Evolutionary conservation across 2,329 filamentous ascomycete genomes (phyloP), one percentile per base, ranked within the genome.

Genomic region (Sporothrix brasiliensis): DNA sequence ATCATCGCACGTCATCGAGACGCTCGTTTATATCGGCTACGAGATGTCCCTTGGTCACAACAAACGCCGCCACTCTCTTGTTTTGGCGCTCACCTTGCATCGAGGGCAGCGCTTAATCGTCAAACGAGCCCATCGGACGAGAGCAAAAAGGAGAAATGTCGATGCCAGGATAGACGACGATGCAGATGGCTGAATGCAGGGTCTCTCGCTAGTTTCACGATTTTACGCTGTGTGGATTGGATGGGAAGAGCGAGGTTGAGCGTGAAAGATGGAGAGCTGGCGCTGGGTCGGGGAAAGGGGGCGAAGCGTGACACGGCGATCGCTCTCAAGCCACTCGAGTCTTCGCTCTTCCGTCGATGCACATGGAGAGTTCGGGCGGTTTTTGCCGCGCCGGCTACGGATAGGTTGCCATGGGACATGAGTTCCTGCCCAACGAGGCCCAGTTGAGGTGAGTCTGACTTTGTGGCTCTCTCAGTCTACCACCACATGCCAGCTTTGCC

Each of bases 351-450:
- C 7, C 5, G 39, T 24, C 60, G 4, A 16, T 49, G 21, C 21
- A 41, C 24, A 24, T 24, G 34, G 34, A 39, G 10, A 24, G 39
- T 3, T 44, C 19, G n/a, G 16, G 63, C 47, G 47, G 27, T 27
- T 50, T 34, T 66, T 66, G 63, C 63, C 63, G 63, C 47, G 47
- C 44, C 47, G 63, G 63, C 44, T 21, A 19, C 47, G 47, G 44
- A 21, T 44, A 39, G 14, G 14, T 39, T 30, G 47, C 44, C n/a
- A 27, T 16, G 21, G 21, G 4, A 19, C 19, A 4, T 10, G 34
- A n/a, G 41, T 66, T 34, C 14, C 16, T 66, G 63, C 63, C 63
- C 61, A 65, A 65, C 61, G 44, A 65, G 27, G 41, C 5, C 19
- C 30, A 39, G 14, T 39, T 63, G 58, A 39, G 58, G 58, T 27